Percentiles rank a stretch among this genome's conserved stretches.
phyloP scores from a whole-genome alignment of 2,329 filamentous ascomycete genomes.

The Diaporthe citriasiana region DNA sequence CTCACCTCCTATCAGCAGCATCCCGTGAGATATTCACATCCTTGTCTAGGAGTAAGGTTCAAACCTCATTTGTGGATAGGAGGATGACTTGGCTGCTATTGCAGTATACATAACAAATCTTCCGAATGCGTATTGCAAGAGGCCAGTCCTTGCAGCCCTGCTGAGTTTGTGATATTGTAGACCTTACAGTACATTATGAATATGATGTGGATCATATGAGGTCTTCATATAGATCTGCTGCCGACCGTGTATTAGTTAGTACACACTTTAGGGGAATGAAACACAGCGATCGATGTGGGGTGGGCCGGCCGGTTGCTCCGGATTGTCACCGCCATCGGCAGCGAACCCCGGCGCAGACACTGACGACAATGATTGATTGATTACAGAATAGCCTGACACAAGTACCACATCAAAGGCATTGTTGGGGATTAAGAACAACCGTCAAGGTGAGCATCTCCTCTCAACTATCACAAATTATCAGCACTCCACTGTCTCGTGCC shows the following conservation, averaged over 20 bases:
- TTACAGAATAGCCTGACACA: neutral
- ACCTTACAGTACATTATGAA: neutral
- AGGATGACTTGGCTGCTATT: neutral
- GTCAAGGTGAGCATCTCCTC: neutral
- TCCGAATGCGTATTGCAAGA: neutral
- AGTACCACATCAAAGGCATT: neutral
- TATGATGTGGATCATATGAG: neutral
- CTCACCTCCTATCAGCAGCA: neutral
- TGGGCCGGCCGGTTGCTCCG: neutral
- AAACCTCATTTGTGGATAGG: neutral
- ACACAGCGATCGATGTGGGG: neutral
- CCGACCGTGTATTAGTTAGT: too few species aligned
- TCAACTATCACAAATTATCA: neutral
- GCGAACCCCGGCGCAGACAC: neutral
- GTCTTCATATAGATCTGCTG: neutral
- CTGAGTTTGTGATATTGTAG: neutral
- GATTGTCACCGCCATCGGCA: slow-evolving; percentile 10
- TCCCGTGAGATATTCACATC: neutral
- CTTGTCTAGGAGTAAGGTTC: neutral
- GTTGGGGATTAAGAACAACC: neutral
- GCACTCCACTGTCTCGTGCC: neutral
- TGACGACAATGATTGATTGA: neutral
- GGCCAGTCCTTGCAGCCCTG: neutral
- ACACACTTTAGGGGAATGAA: neutral
- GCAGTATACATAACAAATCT: neutral